Evolutionary conservation across 305 asterid species (phyloP), one percentile per base, ranked within the genome.

Genomic region (Lippia alba): DNA sequence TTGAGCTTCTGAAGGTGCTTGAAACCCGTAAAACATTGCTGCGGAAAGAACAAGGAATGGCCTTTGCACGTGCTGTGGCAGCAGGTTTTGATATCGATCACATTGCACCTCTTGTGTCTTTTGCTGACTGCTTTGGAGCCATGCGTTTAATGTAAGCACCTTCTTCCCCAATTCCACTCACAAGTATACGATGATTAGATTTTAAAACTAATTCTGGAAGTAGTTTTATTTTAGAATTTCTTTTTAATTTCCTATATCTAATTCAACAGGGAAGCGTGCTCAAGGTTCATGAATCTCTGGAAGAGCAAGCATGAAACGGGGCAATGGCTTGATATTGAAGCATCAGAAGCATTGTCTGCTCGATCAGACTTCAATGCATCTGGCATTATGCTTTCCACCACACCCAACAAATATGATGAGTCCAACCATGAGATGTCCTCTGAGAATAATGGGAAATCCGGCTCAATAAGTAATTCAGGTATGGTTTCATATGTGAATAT

Each of bases 11-110:
- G 85, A 94, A 91, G 85, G 96, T 91, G 82, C 82, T 87, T 60
- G 91, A 91, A 80, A 84, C 92, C 56, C 96, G 98, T 74, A 89
- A 85, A 81, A 79, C 67, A 44, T 87, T 81, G 66, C 87, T 94
- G 67, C 89, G 79, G 65, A 94, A 88, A 62, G 96, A 94, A 78
- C 98, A 91, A 80, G 96, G 96, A 59, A 94, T 94, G 98, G 96
- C 98, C 62, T 94, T 94, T 80, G 97, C 97, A 63, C 96, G 96
- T 79, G 97, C 98, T 66, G 92, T 86, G 59, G 98, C 96, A 77
- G 96, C 96, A 77, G 96, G 97, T 76, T 94, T 89, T 84, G 92
- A 88, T 69, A 80, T 94, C 67, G 97, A 89, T 72, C 79, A 81
- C 77, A 77, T 94, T 83, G 66, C 78, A 12, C 83, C 82, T 50